Percentiles rank a stretch among this genome's conserved stretches.
phyloP scores from a whole-genome alignment of 169 alveolate genomes.

The Cryptosporidium muris region DNA sequence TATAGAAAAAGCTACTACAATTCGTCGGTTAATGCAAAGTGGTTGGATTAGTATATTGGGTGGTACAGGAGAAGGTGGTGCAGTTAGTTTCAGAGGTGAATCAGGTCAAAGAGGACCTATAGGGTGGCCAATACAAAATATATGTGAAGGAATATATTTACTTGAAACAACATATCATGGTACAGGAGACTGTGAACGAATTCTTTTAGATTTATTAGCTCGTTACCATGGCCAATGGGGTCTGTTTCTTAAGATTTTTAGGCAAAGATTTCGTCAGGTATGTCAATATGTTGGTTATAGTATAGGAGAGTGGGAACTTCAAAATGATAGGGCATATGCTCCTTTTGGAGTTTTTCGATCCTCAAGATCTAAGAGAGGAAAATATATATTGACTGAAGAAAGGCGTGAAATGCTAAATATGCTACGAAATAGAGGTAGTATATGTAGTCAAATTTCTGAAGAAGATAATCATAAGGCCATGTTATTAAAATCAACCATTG shows the following conservation, averaged over 20 bases:
- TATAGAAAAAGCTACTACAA: constrained; percentile 18
- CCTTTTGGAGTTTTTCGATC: constrained; percentile 38
- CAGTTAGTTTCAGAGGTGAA: constrained; percentile 34
- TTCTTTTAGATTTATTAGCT: constrained; percentile 40
- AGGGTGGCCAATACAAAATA: constrained; percentile 63
- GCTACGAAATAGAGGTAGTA: constrained; percentile 36
- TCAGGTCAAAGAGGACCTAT: constrained; percentile 23
- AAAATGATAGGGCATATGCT: constrained; percentile 63
- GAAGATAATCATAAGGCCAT: constrained; percentile 26
- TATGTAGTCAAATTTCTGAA: constrained; percentile 36
- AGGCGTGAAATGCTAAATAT: constrained; percentile 10
- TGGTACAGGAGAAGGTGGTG: constrained; percentile 55
- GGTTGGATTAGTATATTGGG: constrained; percentile 50
- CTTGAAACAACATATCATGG: constrained; percentile 52
- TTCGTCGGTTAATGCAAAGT: constrained; percentile 29
- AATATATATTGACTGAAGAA: constrained; percentile 2
- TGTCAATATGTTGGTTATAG: constrained; percentile 52
- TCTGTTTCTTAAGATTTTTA: constrained; percentile 39
- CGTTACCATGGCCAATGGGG: constrained; percentile 69
- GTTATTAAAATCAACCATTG: constrained; percentile 35
- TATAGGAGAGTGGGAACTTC: constrained; percentile 46
- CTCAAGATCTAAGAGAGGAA: constrained; percentile 12
- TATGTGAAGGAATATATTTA: constrained; percentile 53
- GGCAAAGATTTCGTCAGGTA: constrained; percentile 61
- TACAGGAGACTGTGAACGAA: constrained; percentile 34